Evolutionary conservation across 1,284 basidiomycete genomes (phyloP).

Genomic region (Phellinidium pouzarii): DNA sequence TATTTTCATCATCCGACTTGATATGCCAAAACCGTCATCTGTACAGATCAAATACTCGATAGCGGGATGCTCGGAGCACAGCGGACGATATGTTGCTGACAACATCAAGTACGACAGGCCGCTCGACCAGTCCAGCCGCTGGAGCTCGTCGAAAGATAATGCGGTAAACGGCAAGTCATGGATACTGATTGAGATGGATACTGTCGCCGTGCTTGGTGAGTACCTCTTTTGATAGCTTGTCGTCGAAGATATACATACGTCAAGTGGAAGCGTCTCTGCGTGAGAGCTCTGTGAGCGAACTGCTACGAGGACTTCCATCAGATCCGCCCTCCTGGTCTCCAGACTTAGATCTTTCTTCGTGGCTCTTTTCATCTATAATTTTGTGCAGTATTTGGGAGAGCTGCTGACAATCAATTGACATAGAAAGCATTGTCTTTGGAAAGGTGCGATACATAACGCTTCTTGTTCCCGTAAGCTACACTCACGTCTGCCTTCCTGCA

Average conservation of each 20-base stretch:
- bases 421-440: conserved; percentile 71
- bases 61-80: conserved; percentile 57
- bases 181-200: conserved; percentile 59
- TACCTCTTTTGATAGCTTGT: conserved; percentile 18
- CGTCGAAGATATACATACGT: no score
- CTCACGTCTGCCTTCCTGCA: conserved; percentile 24
- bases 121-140: conserved; percentile 57
- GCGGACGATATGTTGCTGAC: conserved; percentile 58
- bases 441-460: conserved; percentile 44
- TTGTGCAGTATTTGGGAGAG: background rate
- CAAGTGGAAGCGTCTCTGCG: no score
- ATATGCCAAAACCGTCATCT: background rate
- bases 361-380: no score
- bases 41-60: conserved; percentile 39
- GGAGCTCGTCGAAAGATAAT: conserved; percentile 56
- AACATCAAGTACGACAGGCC: conserved; percentile 63
- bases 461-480: conserved; percentile 9
- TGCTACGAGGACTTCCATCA: no score
- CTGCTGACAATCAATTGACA: background rate
- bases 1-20: no score
- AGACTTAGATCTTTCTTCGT: background rate
- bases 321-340: background rate
- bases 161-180: conserved; percentile 54
- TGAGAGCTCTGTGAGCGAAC: no score
- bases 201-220: conserved; percentile 58